Evolutionary conservation across 2,329 filamentous ascomycete species (phyloP).

Genomic region (Sporothrix humicola): DNA sequence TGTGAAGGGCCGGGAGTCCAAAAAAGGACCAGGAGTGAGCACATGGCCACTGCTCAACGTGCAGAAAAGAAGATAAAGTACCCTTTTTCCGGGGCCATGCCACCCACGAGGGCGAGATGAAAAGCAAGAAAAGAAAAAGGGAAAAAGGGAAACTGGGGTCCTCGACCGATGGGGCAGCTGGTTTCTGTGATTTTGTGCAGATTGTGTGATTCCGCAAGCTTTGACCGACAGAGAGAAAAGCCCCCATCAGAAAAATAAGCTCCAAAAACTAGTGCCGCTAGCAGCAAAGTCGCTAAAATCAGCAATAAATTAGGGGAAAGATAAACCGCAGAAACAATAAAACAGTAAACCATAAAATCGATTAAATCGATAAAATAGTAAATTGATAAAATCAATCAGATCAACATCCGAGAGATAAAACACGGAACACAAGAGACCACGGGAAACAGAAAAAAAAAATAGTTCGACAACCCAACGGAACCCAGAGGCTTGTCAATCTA

Average conservation of each 20-base stretch:
- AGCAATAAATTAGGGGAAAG: background rate
- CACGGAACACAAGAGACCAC: background rate
- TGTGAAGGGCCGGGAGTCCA: background rate
- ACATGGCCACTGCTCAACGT: background rate
- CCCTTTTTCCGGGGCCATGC: background rate
- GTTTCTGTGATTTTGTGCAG: background rate
- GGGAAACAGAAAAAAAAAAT: background rate
- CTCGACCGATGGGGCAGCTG: background rate
- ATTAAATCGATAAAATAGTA: slow-evolving; percentile 20
- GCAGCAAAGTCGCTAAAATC: background rate
- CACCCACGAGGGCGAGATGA: background rate
- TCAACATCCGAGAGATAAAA: background rate
- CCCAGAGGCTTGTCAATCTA: background rate
- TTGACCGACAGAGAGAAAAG: no score
- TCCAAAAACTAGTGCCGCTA: slow-evolving; percentile 11
- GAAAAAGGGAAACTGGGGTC: background rate
- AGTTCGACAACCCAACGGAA: background rate
- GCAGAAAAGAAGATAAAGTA: background rate
- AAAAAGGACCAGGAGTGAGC: background rate
- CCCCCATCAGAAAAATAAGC: background rate
- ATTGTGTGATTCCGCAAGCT: no score
- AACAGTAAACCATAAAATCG: background rate
- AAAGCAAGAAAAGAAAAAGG: no score
- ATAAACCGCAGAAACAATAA: background rate
- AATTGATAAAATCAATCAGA: background rate